Base-by-base conservation (phyloP, 441 rosid species). In the Dalechampia spathulata region DNA sequence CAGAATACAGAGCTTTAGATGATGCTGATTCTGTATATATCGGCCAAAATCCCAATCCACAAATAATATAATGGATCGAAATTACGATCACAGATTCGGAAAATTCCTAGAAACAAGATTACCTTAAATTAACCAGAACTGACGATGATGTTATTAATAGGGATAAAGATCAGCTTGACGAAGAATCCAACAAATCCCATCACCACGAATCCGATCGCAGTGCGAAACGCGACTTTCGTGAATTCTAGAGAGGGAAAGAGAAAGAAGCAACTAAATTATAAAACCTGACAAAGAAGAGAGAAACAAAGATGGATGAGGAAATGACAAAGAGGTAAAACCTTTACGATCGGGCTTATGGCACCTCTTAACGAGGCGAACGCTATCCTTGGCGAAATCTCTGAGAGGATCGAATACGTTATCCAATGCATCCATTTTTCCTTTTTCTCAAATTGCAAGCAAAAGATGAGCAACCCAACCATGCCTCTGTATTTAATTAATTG, bases 341-440 rank as follows among this genome's bases (percentile, higher is more conserved):
- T 88, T 86, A 64, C 90, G 85, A 58, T 89, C 97, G 54, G 95
- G 92, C 60, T 86, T 86, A 85, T 88, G 95, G 69, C 90, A 88
- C 28, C 92, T 80, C 79, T 88, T 80, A 62, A 88, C 92, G 61
- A 88, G 92, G 50, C 95, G 90, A 21, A 71, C 65, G 68, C 94
- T 80, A 77, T 80, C 83, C 81, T 82, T 86, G 40, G 91, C 85
- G 69, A 86, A 86, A 23, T 80, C 87, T 67, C 91, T 78, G 58
- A 86, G 83, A 25, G 95, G 95, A 63, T 83, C 85, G 47, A 83
- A 62, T 46, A 72, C 89, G 16, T 80, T 67, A 62, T 86, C 87
- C 8, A 86, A 64, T 60, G 95, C 85, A n/a, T 86, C 91, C 95
- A 86, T 86, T n/a, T n/a, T n/a, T n/a, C n/a, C n/a, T n/a, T n/a